Evolutionary conservation across 129 eudicot species (phyloP), one percentile per base, ranked within the genome.

Genomic region (Flaveria robusta): DNA sequence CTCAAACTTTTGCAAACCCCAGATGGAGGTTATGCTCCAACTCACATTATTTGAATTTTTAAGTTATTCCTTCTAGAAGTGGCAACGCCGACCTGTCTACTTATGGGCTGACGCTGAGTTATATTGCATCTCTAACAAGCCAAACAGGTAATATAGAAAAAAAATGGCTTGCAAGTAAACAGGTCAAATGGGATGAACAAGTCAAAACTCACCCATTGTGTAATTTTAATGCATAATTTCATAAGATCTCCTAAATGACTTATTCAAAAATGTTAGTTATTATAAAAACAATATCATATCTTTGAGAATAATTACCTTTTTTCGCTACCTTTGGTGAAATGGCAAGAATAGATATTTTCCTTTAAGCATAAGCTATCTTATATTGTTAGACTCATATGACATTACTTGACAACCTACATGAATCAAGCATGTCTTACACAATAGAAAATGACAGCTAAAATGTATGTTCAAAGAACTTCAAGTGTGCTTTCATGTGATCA

Each of bases 1-100:
- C 56, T 46, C 70, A 78, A 78, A 70, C 76, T 69, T 77, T 75
- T 18, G 63, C 39, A 7, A 75, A 64, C 29, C 45, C 46, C 46
- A 60, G 27, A 27, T 45, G 8, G 62, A 47, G 47, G 71, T 39
- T 42, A 77, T 77, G 68, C 74, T 13, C 69, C 77, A 79, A 71
- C 66, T 71, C 68, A 58, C 70, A 71, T 72, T 49, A 64, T 65
- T 71, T 50, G 15, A 56, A 46, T 23, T 45, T 69, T 42, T 46
- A 70, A 59, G 23, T n/a, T 60, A 60, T 60, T 26, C 13, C 41
- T 60, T 60, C 66, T 26, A 60, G 66, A 60, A 3, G 66, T 60
- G 66, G 66, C 41, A 60, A 60, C 7, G 7, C 11, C 8, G 37
- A 60, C 18, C 41, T 14, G 18, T 9, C 66, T 26, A 26, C 9